phyloP scores from a whole-genome alignment of 1,284 basidiomycete species.

The Leccinum pseudoinsigne region DNA sequence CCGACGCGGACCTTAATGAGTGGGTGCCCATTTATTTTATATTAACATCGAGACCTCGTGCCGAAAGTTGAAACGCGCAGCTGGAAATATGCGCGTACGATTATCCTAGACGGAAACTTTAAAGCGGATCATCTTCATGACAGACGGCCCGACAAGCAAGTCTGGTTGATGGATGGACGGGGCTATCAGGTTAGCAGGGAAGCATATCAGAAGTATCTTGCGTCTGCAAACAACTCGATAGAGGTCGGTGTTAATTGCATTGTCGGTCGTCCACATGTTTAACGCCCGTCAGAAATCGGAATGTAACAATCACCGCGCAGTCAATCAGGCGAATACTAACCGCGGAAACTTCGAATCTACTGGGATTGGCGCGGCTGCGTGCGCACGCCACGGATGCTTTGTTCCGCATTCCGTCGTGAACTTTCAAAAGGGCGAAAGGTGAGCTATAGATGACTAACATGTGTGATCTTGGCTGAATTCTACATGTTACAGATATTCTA shows the following conservation, averaged over 20 bases:
- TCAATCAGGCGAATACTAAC: constrained; percentile 4
- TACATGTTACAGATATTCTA: constrained; percentile 12
- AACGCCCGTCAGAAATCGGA: not conserved
- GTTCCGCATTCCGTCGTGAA: constrained; percentile 15
- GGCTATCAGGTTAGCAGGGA: constrained; percentile 3
- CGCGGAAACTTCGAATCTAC: constrained; percentile 8
- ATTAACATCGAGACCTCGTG: no score
- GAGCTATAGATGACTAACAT: not conserved
- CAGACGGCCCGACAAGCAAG: not conserved
- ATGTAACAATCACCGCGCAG: constrained; percentile 12
- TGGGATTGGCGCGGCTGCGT: constrained; percentile 19
- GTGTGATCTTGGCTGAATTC: not conserved
- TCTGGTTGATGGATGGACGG: constrained; percentile 13
- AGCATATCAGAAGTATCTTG: not conserved
- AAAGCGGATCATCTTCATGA: constrained; percentile 12
- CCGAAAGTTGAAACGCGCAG: not conserved
- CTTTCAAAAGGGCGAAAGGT: constrained; percentile 11
- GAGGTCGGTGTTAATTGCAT: not conserved
- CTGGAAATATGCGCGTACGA: not conserved
- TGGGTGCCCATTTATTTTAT: no score
- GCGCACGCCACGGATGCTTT: constrained; percentile 20
- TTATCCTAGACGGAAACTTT: constrained; percentile 19
- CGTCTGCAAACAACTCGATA: accelerated
- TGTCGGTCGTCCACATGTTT: not conserved
- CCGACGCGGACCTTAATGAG: no score